Conservation (phyloP, 495 filamentous ascomycete genomes). For the Xylaria cubensis region DNA sequence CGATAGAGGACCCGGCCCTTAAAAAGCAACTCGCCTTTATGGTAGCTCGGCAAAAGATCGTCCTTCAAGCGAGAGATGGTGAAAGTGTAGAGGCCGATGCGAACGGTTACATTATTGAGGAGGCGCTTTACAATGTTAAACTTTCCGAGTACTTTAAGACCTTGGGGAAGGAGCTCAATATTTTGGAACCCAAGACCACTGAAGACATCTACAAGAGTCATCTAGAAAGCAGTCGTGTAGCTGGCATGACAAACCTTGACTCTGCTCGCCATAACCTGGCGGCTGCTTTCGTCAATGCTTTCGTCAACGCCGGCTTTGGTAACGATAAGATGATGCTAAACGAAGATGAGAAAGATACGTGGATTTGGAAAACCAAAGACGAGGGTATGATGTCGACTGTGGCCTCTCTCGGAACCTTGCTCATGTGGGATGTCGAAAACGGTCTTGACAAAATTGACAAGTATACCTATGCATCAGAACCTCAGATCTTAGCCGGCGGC, state of each 20-base stretch:
- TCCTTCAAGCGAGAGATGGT: slow-evolving; percentile 64
- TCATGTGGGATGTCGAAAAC: slow-evolving; percentile 88
- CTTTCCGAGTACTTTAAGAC: slow-evolving; percentile 92
- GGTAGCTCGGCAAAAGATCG: slow-evolving; percentile 88
- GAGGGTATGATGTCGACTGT: slow-evolving; percentile 97
- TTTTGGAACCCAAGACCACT: slow-evolving; percentile 93
- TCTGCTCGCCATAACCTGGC: slow-evolving; percentile 95
- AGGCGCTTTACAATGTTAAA: slow-evolving; percentile 85
- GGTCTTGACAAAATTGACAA: slow-evolving; percentile 92
- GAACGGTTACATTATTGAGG: slow-evolving; percentile 74
- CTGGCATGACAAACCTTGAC: slow-evolving; percentile 91
- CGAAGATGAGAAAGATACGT: slow-evolving; percentile 79
- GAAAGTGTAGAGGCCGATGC: slow-evolving; percentile 62
- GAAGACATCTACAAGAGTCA: slow-evolving; percentile 99
- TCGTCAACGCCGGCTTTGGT: slow-evolving; percentile 94
- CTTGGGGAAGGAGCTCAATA: slow-evolving; percentile 93
- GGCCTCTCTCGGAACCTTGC: slow-evolving; percentile 86
- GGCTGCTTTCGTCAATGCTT: slow-evolving; percentile 94
- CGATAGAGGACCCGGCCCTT: slow-evolving; percentile 78
- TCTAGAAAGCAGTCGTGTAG: slow-evolving; percentile 89
- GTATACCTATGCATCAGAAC: slow-evolving; percentile 83
- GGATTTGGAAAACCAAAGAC: slow-evolving; percentile 99
- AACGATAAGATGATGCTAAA: slow-evolving; percentile 97
- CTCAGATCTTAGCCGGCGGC: slow-evolving; percentile 87
- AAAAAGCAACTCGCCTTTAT: slow-evolving; percentile 96